Evolutionary conservation across 1,284 basidiomycete species (phyloP).

Genomic region (Abortiporus biennis): DNA sequence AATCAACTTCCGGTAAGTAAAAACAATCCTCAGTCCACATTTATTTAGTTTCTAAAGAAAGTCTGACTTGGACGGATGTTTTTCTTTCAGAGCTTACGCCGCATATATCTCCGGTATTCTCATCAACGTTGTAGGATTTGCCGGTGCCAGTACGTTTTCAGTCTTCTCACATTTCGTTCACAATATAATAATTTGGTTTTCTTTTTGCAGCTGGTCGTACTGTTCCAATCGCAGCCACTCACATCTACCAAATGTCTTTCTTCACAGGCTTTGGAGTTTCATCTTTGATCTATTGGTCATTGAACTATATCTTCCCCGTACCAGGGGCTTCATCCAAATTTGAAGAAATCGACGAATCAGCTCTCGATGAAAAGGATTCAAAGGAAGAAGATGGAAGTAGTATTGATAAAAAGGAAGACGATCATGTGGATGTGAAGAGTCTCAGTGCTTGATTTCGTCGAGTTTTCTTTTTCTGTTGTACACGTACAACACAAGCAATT

Average conservation of each 20-base stretch:
- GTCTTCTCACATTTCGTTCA: constrained; percentile 9
- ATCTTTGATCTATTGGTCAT: constrained; percentile 52
- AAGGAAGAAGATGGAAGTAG: not conserved
- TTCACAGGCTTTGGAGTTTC: constrained; percentile 76
- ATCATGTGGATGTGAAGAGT: not conserved
- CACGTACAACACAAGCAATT: too few species aligned
- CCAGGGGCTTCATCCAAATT: constrained; percentile 45
- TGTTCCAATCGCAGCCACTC: constrained; percentile 60
- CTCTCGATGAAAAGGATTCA: constrained; percentile 3
- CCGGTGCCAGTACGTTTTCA: constrained; percentile 47
- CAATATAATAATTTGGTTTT: constrained; percentile 4
- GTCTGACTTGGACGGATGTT: constrained; percentile 6
- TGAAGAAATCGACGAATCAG: constrained; percentile 54
- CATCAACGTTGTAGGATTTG: constrained; percentile 77
- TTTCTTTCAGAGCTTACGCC: constrained; percentile 49
- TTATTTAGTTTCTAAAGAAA: not conserved
- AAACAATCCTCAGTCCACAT: too few species aligned
- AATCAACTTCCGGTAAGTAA: constrained; percentile 63
- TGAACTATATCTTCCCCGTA: constrained; percentile 56
- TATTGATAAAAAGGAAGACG: constrained; percentile 1
- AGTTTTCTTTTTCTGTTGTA: too few species aligned
- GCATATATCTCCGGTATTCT: constrained; percentile 74
- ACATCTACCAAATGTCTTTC: constrained; percentile 72
- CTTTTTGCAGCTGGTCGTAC: constrained; percentile 38
- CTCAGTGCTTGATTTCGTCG: not conserved